Percentiles rank a stretch among this genome's conserved stretches.
Evolutionary conservation across 106 monocot genomes (phyloP).

Genomic region (Triglochin maritima): DNA sequence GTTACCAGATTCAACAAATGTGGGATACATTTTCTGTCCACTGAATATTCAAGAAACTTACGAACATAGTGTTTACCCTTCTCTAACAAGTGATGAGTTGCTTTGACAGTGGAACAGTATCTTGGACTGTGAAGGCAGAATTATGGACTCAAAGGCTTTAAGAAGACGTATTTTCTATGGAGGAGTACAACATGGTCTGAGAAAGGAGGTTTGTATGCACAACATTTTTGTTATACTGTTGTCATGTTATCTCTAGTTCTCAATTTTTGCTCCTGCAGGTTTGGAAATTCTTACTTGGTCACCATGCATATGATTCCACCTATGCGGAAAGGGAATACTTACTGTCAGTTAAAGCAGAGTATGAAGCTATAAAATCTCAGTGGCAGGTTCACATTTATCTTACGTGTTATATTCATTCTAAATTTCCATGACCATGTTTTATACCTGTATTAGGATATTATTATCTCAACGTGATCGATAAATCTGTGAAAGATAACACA

Average conservation of each 20-base stretch:
- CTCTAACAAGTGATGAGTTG: neutral
- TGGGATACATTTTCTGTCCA: too few species aligned
- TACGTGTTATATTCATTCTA: neutral
- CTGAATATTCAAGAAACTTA: too few species aligned
- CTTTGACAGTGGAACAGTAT: constrained; percentile 51
- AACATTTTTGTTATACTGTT: neutral
- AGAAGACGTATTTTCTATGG: constrained; percentile 88
- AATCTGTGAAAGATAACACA: neutral
- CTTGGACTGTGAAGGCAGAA: constrained; percentile 74
- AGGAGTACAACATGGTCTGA: constrained; percentile 60
- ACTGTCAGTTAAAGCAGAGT: constrained; percentile 50
- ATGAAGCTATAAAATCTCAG: constrained; percentile 77
- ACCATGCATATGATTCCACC: constrained; percentile 79
- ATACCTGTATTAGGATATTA: neutral
- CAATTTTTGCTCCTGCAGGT: constrained; percentile 20
- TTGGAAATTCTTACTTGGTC: constrained; percentile 89
- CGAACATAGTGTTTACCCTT: too few species aligned
- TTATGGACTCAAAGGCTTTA: constrained; percentile 64
- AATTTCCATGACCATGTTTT: neutral
- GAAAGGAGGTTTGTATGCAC: constrained; percentile 55
- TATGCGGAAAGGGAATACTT: constrained; percentile 90
- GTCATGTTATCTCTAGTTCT: neutral
- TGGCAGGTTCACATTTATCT: constrained; percentile 54
- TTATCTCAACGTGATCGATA: neutral
- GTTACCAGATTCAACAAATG: too few species aligned